A percentile compares a stretch with the other conserved stretches of the same genome.
These are phyloP conservation scores for Trametes coccinea DNA, from an alignment of 768 basidiomycete species.

Conservation along the genomic window DNA sequence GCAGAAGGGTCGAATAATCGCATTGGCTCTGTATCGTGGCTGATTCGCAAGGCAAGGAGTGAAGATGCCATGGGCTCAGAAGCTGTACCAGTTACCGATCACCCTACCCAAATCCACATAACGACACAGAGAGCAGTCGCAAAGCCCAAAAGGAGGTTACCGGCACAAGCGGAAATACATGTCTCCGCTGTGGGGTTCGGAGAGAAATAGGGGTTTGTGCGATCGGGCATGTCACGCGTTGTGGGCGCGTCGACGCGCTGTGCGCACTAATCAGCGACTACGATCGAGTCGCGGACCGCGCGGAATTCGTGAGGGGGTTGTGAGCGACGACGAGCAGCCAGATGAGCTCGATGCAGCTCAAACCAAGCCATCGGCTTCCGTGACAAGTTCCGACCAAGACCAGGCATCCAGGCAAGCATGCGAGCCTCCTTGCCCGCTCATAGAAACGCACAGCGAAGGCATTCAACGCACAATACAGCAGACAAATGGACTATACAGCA, in stretches of 20 bases:
- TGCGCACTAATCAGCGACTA: neutral
- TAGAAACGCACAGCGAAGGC: too few relatives aligned
- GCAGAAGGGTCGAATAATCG: constrained; percentile 4
- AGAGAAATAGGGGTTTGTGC: neutral
- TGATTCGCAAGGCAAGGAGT: neutral
- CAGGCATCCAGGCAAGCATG: neutral
- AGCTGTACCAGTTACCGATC: too few relatives aligned
- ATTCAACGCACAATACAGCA: too few relatives aligned
- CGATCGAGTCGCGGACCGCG: neutral
- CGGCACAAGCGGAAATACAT: neutral
- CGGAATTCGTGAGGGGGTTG: neutral
- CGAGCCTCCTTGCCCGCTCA: neutral
- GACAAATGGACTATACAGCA: neutral
- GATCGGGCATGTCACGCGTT: neutral
- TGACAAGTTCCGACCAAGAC: neutral
- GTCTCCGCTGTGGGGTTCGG: neutral
- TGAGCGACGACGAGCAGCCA: neutral
- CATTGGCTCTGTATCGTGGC: neutral
- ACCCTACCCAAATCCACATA: too few relatives aligned
- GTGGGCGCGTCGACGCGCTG: neutral
- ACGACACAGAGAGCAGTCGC: neutral
- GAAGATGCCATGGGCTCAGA: too few relatives aligned
- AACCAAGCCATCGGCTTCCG: neutral
- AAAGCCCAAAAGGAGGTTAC: neutral
- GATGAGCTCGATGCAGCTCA: neutral